Evolutionary conservation across 768 basidiomycete species (phyloP), one percentile per base, ranked within the genome.

Genomic region (Suillus americanus): DNA sequence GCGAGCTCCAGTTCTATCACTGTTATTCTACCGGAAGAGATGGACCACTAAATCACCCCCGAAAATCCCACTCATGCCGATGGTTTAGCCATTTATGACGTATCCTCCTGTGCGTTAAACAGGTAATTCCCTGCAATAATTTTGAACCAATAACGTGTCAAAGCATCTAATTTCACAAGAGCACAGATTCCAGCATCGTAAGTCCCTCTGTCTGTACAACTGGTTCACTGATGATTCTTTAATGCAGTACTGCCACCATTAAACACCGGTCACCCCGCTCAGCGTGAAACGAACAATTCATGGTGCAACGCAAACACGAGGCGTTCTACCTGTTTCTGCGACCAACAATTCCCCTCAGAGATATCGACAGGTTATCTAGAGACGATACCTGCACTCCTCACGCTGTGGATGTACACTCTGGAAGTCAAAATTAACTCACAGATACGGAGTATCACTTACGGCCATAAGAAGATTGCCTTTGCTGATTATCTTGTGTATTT

Each of bases 301-400:
- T 45, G 91, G 94, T 23, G 82, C 86, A 14, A 88, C 85, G 61
- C 95, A 96, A 74, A 89, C 88, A 12, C 84, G 82, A 53, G 95
- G 94, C 4, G 81, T 84, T 18, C 86, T 99, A n/a, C 83, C 83
- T 53, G 75, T 96, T 14, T 79, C 82, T 28, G 74, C 98, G 60
- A 81, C 72, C 6, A 97, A 97, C 71, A 72, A 76, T 6, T 67
- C 80, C 1, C 68, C 86, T 25, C 74, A 79, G n/a, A 89, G 0
- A 74, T 89, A 10, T 68, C 67, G 3, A 59, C 67, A 2, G 74
- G 74, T n/a, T 97, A 96, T 75, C 83, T 95, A 50, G 97, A 99
- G 77, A 91, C 91, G 1, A 89, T 96, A 83, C 97, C 97, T 5
- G 97, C 95, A 88, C 88, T 95, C 71, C 81, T 98, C 43, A 90